Evolutionary conservation across 306 rosid genomes (phyloP).

Genomic region (Gastrolobium bilobum): DNA sequence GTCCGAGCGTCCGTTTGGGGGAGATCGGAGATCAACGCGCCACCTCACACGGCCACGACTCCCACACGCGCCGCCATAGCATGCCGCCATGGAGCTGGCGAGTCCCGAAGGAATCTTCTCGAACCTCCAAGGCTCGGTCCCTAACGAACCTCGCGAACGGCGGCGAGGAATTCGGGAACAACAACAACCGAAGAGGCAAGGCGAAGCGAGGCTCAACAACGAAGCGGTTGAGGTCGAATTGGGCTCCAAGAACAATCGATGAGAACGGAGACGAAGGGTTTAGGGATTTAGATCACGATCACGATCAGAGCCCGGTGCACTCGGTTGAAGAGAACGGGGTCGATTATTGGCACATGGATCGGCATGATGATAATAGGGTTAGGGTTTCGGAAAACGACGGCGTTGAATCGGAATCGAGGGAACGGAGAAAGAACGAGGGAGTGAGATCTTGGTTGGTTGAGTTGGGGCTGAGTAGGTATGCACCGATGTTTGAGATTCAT

Average conservation of each 20-base stretch:
- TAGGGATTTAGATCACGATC: constrained; percentile 58
- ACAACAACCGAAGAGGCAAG: constrained; percentile 49
- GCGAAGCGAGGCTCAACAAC: constrained; percentile 60
- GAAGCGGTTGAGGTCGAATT: constrained; percentile 66
- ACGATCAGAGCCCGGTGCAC: constrained; percentile 52
- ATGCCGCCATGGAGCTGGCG: constrained; percentile 68
- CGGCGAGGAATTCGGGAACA: constrained; percentile 49
- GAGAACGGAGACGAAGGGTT: constrained; percentile 56
- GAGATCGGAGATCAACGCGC: constrained; percentile 76
- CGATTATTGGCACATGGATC: constrained; percentile 54
- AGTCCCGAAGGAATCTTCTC: constrained; percentile 53
- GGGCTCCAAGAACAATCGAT: constrained; percentile 38
- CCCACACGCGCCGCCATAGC: constrained; percentile 57
- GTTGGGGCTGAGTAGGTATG: constrained; percentile 73
- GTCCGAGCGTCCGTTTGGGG: constrained; percentile 82
- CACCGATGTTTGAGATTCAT: constrained; percentile 79
- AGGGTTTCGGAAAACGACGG: constrained; percentile 62
- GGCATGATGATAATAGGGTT: constrained; percentile 42
- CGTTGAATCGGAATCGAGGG: constrained; percentile 61
- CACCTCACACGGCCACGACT: constrained; percentile 50
- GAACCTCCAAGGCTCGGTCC: constrained; percentile 63
- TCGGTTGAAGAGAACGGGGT: constrained; percentile 55
- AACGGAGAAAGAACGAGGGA: constrained; percentile 55
- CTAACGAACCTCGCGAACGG: constrained; percentile 63
- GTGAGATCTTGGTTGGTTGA: constrained; percentile 72